Conservation (phyloP, 495 filamentous ascomycete species). For the Mytilinidion resinicola region DNA sequence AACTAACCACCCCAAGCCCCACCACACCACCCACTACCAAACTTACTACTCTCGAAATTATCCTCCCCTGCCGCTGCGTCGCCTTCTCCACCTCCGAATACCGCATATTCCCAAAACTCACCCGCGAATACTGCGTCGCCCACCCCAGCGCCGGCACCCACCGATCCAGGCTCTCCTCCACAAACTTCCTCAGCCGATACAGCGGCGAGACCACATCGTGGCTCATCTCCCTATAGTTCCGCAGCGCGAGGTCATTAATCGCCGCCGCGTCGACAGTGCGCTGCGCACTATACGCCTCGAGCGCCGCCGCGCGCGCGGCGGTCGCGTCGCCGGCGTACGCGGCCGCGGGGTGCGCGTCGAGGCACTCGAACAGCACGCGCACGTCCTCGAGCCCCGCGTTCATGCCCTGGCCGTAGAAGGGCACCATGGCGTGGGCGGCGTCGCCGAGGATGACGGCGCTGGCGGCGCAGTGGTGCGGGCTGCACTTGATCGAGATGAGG, state of each 20-base stretch:
- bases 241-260: constrained; percentile 86
- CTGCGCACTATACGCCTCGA: constrained; percentile 65
- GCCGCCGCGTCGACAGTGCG: constrained; percentile 72
- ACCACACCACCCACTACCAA: background rate
- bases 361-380: constrained; percentile 56
- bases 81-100: constrained; percentile 75
- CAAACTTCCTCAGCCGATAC: constrained; percentile 71
- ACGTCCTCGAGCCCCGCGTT: constrained; percentile 42
- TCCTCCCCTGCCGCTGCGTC: constrained; percentile 58
- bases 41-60: background rate
- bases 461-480: constrained; percentile 71
- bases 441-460: constrained; percentile 87
- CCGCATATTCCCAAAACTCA: constrained; percentile 86
- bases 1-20: background rate
- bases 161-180: constrained; percentile 79
- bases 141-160: constrained; percentile 72
- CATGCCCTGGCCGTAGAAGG: constrained; percentile 48
- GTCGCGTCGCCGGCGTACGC: constrained; percentile 31
- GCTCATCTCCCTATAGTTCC: constrained; percentile 93
- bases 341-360: constrained; percentile 44
- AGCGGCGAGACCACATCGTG: constrained; percentile 65
- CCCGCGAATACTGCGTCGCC: constrained; percentile 85
- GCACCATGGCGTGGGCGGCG: constrained; percentile 95
- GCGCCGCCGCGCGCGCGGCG: constrained; percentile 50
- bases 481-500: constrained; percentile 85